Evolutionary conservation across 805 yeast genomes (phyloP), one percentile per base, ranked within the genome.

Genomic region (Jamesozyma jinghongensis): DNA sequence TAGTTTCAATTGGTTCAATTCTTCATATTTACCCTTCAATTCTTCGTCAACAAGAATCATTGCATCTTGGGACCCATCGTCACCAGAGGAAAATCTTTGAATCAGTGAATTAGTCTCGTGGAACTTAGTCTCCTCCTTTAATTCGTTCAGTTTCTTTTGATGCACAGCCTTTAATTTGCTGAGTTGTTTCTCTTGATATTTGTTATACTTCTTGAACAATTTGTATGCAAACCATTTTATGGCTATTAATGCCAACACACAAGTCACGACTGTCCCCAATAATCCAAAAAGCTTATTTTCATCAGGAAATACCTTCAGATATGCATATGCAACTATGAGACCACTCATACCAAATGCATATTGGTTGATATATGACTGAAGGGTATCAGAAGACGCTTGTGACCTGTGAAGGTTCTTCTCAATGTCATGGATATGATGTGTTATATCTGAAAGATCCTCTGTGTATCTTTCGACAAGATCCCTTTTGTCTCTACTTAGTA

Each of bases 91-190:
- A 49, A 74, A 87, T 52, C 87, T 70, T 38, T 71, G 74, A 34
- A 88, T 63, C 35, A 88, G 68, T n/a, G 81, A 77, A 59, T 77
- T 79, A 1, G 95, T 84, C 12, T 79, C 71, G 51, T 81, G 74
- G 59, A 77, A 90, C 48, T 84, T 81, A 13, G 95, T 83, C 53
- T 75, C 70, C 42, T 72, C 67, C 60, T 84, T 84, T 60, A 83
- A 66, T 45, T 78, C 83, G 18, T 79, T 82, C 37, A 83, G 69
- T 54, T 78, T 77, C 19, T 61, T 60, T 41, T 66, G 63, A 44
- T 79, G 85, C 36, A 67, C 58, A 19, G 65, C 66, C 41, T 64
- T 61, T 39, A 78, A 58, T 11, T 45, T 40, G 40, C 61, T 59
- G 35, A 72, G 36, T 36, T 48, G 48, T 30, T 41, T 44, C 33